Conservation (phyloP, 257 asterid species). For the Plantago major region DNA sequence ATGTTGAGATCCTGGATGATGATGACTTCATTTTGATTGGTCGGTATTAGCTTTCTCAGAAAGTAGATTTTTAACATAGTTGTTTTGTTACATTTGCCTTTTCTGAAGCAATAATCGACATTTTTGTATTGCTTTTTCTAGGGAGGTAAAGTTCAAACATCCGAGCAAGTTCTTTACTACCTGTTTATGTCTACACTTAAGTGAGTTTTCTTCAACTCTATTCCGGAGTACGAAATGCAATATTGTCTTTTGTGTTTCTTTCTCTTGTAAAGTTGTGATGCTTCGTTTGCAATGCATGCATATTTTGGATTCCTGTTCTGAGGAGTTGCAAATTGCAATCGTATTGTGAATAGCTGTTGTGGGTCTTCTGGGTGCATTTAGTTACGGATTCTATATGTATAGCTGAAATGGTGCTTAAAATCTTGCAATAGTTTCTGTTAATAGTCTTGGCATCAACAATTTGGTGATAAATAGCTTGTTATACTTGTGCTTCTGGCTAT, state of each 20-base stretch:
- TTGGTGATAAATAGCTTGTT: no score
- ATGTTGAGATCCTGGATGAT: conserved; percentile 60
- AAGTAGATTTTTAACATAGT: conserved; percentile 12
- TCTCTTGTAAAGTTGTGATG: neutral
- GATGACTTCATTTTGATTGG: conserved; percentile 66
- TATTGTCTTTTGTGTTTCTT: neutral
- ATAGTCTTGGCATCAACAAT: no score
- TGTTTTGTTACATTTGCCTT: conserved; percentile 13
- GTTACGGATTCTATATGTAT: no score
- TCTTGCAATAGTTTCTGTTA: no score
- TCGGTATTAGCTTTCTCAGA: conserved; percentile 47
- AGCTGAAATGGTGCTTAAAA: no score
- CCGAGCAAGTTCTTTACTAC: conserved; percentile 9
- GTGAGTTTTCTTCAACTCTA: conserved; percentile 3
- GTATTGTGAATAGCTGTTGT: no score
- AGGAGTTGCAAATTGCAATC: no score
- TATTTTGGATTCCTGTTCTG: no score
- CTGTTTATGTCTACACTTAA: conserved; percentile 4
- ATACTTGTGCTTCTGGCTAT: no score
- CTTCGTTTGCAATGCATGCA: neutral
- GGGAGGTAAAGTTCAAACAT: conserved; percentile 17
- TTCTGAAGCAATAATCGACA: conserved; percentile 12
- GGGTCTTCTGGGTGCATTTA: no score
- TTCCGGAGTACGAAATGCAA: neutral
- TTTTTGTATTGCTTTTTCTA: conserved; percentile 11